phyloP scores from a whole-genome alignment of 1,284 basidiomycete genomes.

The Stygiomarasmius scandens region DNA sequence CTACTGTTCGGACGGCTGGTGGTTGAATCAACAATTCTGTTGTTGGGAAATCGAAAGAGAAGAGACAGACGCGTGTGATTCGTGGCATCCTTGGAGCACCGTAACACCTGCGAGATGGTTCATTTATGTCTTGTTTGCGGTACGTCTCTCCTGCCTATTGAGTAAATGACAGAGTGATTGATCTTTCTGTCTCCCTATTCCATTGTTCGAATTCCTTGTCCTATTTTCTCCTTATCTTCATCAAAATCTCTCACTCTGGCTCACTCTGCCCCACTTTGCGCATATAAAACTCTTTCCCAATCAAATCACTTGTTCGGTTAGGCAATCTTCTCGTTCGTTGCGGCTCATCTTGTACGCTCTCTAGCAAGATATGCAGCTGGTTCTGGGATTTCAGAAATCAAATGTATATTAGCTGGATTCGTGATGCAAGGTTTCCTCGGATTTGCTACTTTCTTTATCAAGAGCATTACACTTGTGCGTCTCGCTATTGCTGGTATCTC shows the following conservation, averaged over 20 bases:
- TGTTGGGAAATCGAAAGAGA: slow-evolving; percentile 93
- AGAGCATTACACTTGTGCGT: slow-evolving; percentile 87
- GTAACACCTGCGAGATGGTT: slow-evolving; percentile 79
- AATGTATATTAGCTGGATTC: slow-evolving; percentile 97
- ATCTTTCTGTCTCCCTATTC: background rate
- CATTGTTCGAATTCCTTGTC: no score
- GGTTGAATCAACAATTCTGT: slow-evolving; percentile 97
- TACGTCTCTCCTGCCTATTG: slow-evolving; percentile 42
- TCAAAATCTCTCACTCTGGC: no score
- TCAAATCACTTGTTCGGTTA: slow-evolving; percentile 29
- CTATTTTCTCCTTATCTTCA: no score
- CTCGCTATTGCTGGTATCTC: slow-evolving; percentile 6
- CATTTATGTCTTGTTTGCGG: slow-evolving; percentile 88
- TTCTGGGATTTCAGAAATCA: slow-evolving; percentile 98
- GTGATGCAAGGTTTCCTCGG: slow-evolving; percentile 95
- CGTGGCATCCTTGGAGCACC: slow-evolving; percentile 92
- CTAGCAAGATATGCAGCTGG: slow-evolving; percentile 97
- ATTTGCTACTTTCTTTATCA: slow-evolving; percentile 87
- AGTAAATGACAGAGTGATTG: no score
- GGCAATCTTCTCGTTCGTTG: slow-evolving; percentile 80
- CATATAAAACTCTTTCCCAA: no score
- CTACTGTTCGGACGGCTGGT: slow-evolving; percentile 97
- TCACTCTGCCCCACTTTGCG: no score
- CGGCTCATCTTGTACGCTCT: slow-evolving; percentile 86
- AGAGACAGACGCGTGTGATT: slow-evolving; percentile 82